Evolutionary conservation across 2,329 filamentous ascomycete species (phyloP).

Genomic region (Zopfia rhizophila): DNA sequence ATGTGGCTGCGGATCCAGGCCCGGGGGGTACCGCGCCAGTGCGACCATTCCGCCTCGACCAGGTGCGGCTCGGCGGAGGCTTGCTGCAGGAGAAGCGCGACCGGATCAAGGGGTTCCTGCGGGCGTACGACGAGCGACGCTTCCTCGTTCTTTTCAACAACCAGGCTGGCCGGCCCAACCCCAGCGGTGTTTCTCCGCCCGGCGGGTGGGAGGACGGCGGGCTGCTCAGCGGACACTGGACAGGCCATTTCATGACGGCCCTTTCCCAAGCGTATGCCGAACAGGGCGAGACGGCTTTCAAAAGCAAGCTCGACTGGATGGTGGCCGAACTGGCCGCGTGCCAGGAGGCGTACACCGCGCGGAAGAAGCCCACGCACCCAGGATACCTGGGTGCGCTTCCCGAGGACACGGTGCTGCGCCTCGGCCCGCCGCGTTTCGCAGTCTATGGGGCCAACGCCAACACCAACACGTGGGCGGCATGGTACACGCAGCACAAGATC

Average conservation of each 20-base stretch:
- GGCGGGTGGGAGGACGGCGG: conserved; percentile 28
- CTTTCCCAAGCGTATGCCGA: conserved; percentile 26
- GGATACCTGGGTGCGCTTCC: conserved; percentile 26
- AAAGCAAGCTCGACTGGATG: conserved; percentile 28
- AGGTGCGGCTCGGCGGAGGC: conserved; percentile 24
- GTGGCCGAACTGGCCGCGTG: conserved; percentile 21
- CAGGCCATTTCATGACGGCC: conserved; percentile 24
- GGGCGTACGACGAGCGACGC: conserved; percentile 24
- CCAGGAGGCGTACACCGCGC: conserved; percentile 20
- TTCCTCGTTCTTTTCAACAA: conserved; percentile 29
- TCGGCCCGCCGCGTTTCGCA: conserved; percentile 25
- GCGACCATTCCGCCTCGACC: conserved; percentile 25
- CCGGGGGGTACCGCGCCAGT: conserved; percentile 22
- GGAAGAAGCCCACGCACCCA: conserved; percentile 19
- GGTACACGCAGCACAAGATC: conserved; percentile 30
- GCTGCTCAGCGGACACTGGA: conserved; percentile 25
- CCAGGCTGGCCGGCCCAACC: conserved; percentile 25
- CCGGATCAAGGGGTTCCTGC: conserved; percentile 19
- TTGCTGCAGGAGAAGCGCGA: conserved; percentile 27
- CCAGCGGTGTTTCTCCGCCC: conserved; percentile 15
- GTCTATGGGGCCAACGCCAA: conserved; percentile 18
- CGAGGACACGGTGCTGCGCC: conserved; percentile 24
- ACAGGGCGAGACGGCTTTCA: conserved; percentile 18
- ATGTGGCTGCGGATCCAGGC: conserved; percentile 12
- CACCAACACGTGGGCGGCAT: conserved; percentile 28